These are phyloP conservation scores for Aspergillus fructus DNA, from an alignment of 2,329 filamentous ascomycete species.

Conservation along the genomic window DNA sequence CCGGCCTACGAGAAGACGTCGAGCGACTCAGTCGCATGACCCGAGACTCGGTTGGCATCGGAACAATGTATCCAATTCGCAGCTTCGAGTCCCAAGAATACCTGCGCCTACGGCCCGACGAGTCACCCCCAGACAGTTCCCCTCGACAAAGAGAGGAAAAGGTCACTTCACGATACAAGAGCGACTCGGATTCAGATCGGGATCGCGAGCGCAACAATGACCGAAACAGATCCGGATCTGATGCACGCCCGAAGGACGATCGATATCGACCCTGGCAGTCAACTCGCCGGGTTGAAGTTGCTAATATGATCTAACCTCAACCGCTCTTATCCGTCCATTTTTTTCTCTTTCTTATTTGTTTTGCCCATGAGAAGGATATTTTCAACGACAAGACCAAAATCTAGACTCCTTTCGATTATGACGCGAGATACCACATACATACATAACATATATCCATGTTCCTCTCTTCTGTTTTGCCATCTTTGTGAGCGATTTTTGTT, in stretches of 20 bases:
- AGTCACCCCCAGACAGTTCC: constrained; percentile 17
- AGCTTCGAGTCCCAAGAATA: constrained; percentile 33
- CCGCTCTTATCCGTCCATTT: not conserved
- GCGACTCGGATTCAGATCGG: constrained; percentile 19
- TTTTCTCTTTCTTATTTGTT: not conserved
- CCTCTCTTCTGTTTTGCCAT: not conserved
- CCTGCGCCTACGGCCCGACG: constrained; percentile 27
- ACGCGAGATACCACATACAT: constrained; percentile 2
- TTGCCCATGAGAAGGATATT: not conserved
- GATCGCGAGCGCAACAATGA: constrained; percentile 10
- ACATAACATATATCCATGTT: not conserved
- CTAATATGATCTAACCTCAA: constrained; percentile 30
- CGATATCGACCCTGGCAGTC: constrained; percentile 27
- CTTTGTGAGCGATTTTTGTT: not conserved
- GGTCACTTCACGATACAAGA: constrained; percentile 20
- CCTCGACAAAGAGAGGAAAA: constrained; percentile 17
- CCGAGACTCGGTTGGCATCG: constrained; percentile 30
- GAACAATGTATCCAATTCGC: constrained; percentile 34
- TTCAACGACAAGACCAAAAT: not conserved
- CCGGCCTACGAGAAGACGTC: constrained; percentile 42
- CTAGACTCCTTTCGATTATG: not conserved
- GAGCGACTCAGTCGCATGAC: constrained; percentile 34
- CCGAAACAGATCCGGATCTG: constrained; percentile 17
- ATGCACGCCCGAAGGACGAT: constrained; percentile 20
- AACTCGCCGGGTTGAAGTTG: constrained; percentile 25